Base-by-base conservation (phyloP, 768 basidiomycete genomes). In the Rhodosporidiobolus odoratus region DNA sequence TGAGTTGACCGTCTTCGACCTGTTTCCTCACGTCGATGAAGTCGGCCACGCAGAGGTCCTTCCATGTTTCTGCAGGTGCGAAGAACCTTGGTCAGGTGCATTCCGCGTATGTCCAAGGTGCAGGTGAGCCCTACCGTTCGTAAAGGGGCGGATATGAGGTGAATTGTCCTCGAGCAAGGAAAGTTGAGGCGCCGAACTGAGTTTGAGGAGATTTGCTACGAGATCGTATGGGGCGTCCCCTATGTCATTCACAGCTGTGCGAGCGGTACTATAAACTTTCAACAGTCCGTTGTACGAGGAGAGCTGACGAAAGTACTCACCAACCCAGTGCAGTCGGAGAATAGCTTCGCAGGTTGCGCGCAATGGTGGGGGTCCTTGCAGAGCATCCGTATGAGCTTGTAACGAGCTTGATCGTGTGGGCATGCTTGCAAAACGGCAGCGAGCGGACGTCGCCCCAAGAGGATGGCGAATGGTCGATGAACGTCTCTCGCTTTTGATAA, bases 21-120 rank as follows among this genome's bases (percentile, higher is more conserved):
- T 38, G 52, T 32, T 61, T 69, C 8, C 68, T 37, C 0, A 73
- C 65, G 19, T 70, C 65, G 35, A 69, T 40, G 25, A 73, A 73
- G 37, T 73, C 72, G 48, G 53, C 52, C 43, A 73, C 37, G 52
- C 61, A 63, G 2, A 73, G 48, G 8, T 59, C 15, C 32, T 59
- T 62, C 72, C 72, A 73, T 13, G 70, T 19, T 6, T 40, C 71
- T 68, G 53, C n/a, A n/a, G 17, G 3, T 23, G 32, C 15, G 13
- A 25, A 25, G n/a, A n/a, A n/a, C n/a, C n/a, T n/a, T 34, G 10
- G 48, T 34, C 40, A 17, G 58, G n/a, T n/a, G n/a, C n/a, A n/a
- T n/a, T n/a, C n/a, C n/a, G n/a, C n/a, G n/a, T n/a, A n/a, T n/a
- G n/a, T 23, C 3, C 21, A 32, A 34, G n/a, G 9, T 27, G 7